Base-by-base conservation (phyloP, 2,329 filamentous ascomycete genomes). In the Juglanconis oblonga region DNA sequence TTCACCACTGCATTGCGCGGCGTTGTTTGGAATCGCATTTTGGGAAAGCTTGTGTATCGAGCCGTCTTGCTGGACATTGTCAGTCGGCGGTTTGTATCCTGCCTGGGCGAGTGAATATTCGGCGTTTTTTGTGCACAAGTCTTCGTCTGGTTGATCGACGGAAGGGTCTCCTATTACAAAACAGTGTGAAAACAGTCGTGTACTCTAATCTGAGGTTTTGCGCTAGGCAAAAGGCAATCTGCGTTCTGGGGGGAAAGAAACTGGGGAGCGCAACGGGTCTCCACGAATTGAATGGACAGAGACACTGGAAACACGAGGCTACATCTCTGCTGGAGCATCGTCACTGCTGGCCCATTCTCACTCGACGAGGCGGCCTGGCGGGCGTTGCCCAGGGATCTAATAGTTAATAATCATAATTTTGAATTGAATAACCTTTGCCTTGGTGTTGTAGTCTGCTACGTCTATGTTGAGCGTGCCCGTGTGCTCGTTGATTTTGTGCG, bases 331-430 rank as follows among this genome's bases (percentile, higher is more conserved):
- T 29, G 32, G 38, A 48, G 45, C 24, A 48, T 55, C 44, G 35
- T 44, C 40, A 47, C 31, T 24, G 1, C 2, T 2, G 24, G 24
- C 24, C 24, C 24, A 24, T 24, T 24, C 24, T 24, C 24, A 2
- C 24, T 24, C 24, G 24, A 24, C 29, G 24, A 33, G 32, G 38
- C 49, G 24, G 44, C 32, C 52, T 31, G 45, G 50, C 40, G 51
- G 40, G 29, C 24, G 29, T 31, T 55, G 59, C 54, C 54, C 31
- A 50, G 44, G 58, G 54, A 63, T 45, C 50, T 63, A 63, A 63
- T 63, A 63, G 45, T 35, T 63, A 63, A 63, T 63, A 38, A 58
- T 48, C 29, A 48, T 63, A 63, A 63, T 63, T 38, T 40, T 13
- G 40, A 52, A 48, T 52, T 17, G n/a, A 48, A 55, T 38, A 49